Conservation (phyloP, 441 rosid species). For the Macaranga tanarius region DNA sequence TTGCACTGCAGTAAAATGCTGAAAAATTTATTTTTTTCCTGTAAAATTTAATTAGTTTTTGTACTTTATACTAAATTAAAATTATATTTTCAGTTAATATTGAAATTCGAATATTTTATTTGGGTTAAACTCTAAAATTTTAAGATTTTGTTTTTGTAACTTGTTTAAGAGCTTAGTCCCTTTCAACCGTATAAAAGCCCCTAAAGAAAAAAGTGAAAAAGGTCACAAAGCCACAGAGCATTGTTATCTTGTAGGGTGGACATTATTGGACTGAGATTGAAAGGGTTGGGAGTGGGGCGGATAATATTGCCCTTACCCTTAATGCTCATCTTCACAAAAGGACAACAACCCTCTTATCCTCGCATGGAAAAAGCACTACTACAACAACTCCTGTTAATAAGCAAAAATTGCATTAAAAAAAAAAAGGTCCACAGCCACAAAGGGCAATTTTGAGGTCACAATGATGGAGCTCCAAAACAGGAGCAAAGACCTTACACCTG, state of each 20-base stretch:
- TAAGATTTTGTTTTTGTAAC: not conserved
- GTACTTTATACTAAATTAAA: too few species aligned
- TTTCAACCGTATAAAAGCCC: not conserved
- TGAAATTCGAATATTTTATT: too few species aligned
- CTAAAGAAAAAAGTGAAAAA: not conserved
- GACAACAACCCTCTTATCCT: not conserved
- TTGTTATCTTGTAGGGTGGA: not conserved
- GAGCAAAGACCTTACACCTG: slow-evolving; percentile 10
- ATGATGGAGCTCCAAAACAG: not conserved
- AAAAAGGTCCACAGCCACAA: not conserved
- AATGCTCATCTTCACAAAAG: not conserved
- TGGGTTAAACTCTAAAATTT: too few species aligned
- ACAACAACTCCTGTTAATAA: too few species aligned
- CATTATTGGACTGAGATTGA: not conserved
- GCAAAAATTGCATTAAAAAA: not conserved
- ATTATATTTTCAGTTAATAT: too few species aligned
- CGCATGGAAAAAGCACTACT: not conserved
- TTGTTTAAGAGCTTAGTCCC: not conserved
- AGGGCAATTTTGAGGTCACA: not conserved
- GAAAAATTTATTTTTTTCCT: too few species aligned
- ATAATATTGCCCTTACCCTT: not conserved
- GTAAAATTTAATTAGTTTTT: too few species aligned
- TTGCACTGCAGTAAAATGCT: too few species aligned
- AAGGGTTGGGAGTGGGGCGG: not conserved
- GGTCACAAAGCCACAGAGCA: not conserved